A percentile compares a stretch with the other conserved stretches of the same genome.
Evolutionary conservation across 108 stramenopile species (phyloP).

Genomic region (Cyclotella cryptica): DNA sequence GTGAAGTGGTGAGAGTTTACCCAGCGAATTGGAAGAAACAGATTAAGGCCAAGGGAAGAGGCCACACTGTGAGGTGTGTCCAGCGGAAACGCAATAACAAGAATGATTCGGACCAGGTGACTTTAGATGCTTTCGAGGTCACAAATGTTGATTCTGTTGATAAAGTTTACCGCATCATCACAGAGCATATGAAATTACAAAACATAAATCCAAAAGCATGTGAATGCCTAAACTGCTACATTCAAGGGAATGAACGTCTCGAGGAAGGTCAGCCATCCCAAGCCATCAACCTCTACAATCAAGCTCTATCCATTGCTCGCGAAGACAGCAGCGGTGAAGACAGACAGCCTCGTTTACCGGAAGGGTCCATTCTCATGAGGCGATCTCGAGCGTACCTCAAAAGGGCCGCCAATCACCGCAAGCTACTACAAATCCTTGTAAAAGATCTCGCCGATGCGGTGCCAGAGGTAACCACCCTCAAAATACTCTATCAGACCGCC

Average conservation of each 20-base stretch:
- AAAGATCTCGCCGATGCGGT: conserved; percentile 58
- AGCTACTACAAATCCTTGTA: conserved; percentile 49
- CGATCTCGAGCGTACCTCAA: conserved; percentile 71
- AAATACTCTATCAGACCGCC: conserved; percentile 61
- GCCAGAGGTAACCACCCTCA: conserved; percentile 47
- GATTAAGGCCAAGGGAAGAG: conserved; percentile 61
- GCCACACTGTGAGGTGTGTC: conserved; percentile 74
- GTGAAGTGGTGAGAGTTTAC: conserved; percentile 40
- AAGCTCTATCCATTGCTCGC: conserved; percentile 54
- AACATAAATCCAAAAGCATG: conserved; percentile 61
- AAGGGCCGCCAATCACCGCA: conserved; percentile 66
- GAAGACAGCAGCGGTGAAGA: conserved; percentile 9
- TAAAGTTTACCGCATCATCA: conserved; percentile 81
- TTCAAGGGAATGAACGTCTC: conserved; percentile 76
- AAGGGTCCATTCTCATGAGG: conserved; percentile 66
- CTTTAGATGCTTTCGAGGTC: conserved; percentile 57
- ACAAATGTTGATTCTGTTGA: conserved; percentile 83
- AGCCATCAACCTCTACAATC: conserved; percentile 74
- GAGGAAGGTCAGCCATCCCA: conserved; percentile 55
- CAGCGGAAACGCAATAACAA: conserved; percentile 23
- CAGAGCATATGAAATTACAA: conserved; percentile 73
- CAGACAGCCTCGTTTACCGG: conserved; percentile 46
- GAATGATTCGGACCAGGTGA: background rate
- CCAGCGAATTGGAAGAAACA: conserved; percentile 65
- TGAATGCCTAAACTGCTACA: conserved; percentile 79